phyloP scores from a whole-genome alignment of 805 yeast species.

The Kodamaea sagamina region DNA sequence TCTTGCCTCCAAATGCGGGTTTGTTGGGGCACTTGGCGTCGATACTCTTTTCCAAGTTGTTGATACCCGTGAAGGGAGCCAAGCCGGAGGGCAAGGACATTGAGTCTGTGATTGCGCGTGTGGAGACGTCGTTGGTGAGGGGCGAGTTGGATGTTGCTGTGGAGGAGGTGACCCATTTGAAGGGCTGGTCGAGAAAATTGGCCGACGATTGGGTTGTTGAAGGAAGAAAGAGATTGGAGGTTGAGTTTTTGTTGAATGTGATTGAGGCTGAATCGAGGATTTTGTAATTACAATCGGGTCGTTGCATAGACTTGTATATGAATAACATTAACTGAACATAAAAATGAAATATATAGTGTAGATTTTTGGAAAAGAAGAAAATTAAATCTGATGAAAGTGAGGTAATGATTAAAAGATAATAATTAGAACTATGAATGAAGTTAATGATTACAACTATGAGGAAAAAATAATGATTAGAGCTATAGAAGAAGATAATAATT shows the following conservation, averaged over 20 bases:
- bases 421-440: too few species aligned
- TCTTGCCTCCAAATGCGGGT: conserved; percentile 95
- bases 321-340: too few species aligned
- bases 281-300: conserved; percentile 28
- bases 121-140: conserved; percentile 68
- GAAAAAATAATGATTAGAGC: too few species aligned
- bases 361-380: too few species aligned
- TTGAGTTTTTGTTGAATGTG: conserved; percentile 73
- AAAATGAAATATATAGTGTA: too few species aligned
- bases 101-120: conserved; percentile 86
- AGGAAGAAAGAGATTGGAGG: conserved; percentile 86
- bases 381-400: too few species aligned
- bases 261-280: conserved; percentile 63
- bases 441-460: too few species aligned
- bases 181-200: conserved; percentile 90
- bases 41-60: conserved; percentile 67
- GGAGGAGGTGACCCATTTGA: conserved; percentile 83
- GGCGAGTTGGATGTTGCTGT: conserved; percentile 87
- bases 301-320: too few species aligned
- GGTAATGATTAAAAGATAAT: too few species aligned
- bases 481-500: too few species aligned
- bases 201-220: conserved; percentile 91
- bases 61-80: conserved; percentile 76
- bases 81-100: conserved; percentile 68
- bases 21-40: conserved; percentile 89